phyloP scores from a whole-genome alignment of 2,329 filamentous ascomycete species.

The Neobulgaria alba region DNA sequence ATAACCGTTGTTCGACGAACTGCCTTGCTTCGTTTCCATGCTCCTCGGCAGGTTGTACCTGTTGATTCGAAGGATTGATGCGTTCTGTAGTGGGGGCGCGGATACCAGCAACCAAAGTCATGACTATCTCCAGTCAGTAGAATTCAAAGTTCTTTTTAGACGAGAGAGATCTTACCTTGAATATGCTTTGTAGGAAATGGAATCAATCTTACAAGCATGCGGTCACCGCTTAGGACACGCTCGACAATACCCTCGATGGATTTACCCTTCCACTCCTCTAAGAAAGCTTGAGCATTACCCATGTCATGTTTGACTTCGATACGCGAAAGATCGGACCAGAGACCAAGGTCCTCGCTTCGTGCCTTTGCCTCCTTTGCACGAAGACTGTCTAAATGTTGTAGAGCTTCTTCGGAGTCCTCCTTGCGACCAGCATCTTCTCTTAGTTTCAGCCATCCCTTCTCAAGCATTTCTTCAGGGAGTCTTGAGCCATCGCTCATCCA shows the following conservation, averaged over 20 bases:
- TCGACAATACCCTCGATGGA: constrained; percentile 81
- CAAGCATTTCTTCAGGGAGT: constrained; percentile 74
- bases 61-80: constrained; percentile 57
- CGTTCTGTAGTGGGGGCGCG: constrained; percentile 85
- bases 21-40: constrained; percentile 80
- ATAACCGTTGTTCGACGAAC: constrained; percentile 77
- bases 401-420: constrained; percentile 72
- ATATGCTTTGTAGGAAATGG: constrained; percentile 76
- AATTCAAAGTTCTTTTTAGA: neutral
- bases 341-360: constrained; percentile 67
- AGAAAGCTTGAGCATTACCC: constrained; percentile 63
- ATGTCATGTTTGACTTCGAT: constrained; percentile 79
- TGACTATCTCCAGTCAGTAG: constrained; percentile 49
- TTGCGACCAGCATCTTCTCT: constrained; percentile 90
- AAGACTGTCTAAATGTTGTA: constrained; percentile 66
- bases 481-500: constrained; percentile 66
- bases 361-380: constrained; percentile 70
- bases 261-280: constrained; percentile 78
- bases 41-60: constrained; percentile 78
- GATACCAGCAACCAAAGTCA: constrained; percentile 83
- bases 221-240: constrained; percentile 83
- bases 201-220: constrained; percentile 74
- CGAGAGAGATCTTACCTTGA: constrained; percentile 25
- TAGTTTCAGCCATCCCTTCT: constrained; percentile 87
- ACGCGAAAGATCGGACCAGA: constrained; percentile 61